Base-by-base conservation (phyloP, 495 filamentous ascomycete species). In the Terfezia claveryi region DNA sequence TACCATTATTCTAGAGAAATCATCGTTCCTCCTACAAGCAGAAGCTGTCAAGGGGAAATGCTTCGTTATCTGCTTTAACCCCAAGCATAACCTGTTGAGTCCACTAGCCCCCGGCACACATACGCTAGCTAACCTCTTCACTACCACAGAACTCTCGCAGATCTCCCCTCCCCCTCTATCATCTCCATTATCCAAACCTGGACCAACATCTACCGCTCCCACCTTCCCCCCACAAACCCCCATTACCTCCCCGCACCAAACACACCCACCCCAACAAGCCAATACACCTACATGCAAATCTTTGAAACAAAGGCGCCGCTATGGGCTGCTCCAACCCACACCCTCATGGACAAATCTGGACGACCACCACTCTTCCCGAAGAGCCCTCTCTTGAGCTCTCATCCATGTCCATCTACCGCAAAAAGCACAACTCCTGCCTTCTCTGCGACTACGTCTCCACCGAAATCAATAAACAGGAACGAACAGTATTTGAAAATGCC, bases 261-360 rank as follows among this genome's bases (percentile, higher is more conserved):
- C 10, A 74, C 80, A 12, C 55, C 68, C 16, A 70, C 72, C 37
- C 79, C 87, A 7, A 79, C 76, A 50, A 75, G 82, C 55, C 87
- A 95, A 68, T 86, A 92, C 62, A 78, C 80, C 50, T 96, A 93
- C 68, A 95, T 98, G 88, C 91, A 98, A 68, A 95, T 98, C 59
- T 96, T 98, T 58, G 91, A 98, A 70, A 98, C 72, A 98, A 98
- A 71, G 91, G 91, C 50, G 80, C 84, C 0, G 85, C 91, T 5
- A 98, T 98, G 91, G 91, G 91, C 36, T 98, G 91, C 74, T 96
- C 91, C 2, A 98, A 98, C 67, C 92, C 91, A 8, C 91, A 98
- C 69, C 91, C 91, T 0, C 91, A 96, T 68, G 87, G 91, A 52
- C 91, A 98, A 64, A 77, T 94, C 59, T 98, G 91, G 91, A 91